Conservation (phyloP, 2,329 filamentous ascomycete species). For the Apiospora hydei region DNA sequence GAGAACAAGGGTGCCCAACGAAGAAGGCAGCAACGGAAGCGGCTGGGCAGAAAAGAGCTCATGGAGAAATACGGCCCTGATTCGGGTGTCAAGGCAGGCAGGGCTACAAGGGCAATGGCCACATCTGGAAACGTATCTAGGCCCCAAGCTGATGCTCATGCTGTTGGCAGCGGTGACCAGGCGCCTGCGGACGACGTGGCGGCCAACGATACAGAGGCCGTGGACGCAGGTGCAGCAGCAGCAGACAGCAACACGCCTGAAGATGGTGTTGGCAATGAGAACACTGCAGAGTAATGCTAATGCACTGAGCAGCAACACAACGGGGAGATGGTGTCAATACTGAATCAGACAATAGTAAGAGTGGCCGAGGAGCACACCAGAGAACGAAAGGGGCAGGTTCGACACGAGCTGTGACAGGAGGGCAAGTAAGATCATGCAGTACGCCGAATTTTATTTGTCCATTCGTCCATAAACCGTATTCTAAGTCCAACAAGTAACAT, state of each 20-base stretch:
- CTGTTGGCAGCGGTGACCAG: background rate
- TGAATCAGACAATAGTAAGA: background rate
- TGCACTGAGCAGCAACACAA: background rate
- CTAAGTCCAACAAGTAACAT: slow-evolving; percentile 34
- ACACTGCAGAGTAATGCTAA: background rate
- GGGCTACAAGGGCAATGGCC: background rate
- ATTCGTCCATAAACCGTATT: slow-evolving; percentile 29
- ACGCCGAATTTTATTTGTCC: slow-evolving; percentile 34
- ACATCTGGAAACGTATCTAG: background rate
- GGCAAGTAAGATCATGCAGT: slow-evolving; percentile 32
- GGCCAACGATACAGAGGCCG: background rate
- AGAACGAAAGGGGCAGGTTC: background rate
- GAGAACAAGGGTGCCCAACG: background rate
- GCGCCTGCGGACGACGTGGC: background rate
- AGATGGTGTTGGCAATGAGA: background rate
- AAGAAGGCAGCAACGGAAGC: background rate
- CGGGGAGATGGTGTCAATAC: background rate
- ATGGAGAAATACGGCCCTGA: background rate
- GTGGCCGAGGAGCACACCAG: background rate
- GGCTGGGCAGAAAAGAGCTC: background rate
- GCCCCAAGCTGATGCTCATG: background rate
- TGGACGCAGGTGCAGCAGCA: no score
- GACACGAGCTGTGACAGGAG: background rate
- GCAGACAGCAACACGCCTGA: background rate
- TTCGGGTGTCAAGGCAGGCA: background rate